These are phyloP conservation scores for Staphylotrichum longicolle DNA, from an alignment of 495 filamentous ascomycete species.

Conservation along the genomic window DNA sequence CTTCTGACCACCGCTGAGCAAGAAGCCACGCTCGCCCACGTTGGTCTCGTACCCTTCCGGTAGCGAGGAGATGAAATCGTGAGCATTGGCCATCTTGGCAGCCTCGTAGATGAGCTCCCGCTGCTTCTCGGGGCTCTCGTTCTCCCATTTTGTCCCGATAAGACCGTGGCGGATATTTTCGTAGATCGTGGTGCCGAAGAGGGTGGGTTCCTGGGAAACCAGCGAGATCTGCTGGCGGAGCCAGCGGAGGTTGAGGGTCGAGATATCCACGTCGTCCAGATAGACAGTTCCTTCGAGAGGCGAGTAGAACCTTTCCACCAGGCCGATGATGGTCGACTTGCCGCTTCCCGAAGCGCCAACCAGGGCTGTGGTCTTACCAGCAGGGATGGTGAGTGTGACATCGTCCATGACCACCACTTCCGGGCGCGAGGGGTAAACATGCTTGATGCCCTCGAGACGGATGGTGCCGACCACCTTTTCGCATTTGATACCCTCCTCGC, in stretches of 20 bases:
- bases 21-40: slow-evolving; percentile 90
- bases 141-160: slow-evolving; percentile 77
- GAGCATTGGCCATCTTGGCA: slow-evolving; percentile 87
- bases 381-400: slow-evolving; percentile 72
- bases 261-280: slow-evolving; percentile 81
- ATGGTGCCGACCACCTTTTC: slow-evolving; percentile 73
- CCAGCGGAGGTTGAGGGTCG: slow-evolving; percentile 82
- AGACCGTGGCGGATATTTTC: slow-evolving; percentile 84
- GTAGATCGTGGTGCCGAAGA: slow-evolving; percentile 84
- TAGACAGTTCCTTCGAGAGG: slow-evolving; percentile 76
- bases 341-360: slow-evolving; percentile 86
- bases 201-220: slow-evolving; percentile 77
- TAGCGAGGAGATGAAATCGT: slow-evolving; percentile 80
- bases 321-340: slow-evolving; percentile 88
- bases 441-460: slow-evolving; percentile 79
- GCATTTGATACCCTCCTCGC: slow-evolving; percentile 65
- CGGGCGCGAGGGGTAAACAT: slow-evolving; percentile 90
- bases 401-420: slow-evolving; percentile 84
- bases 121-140: slow-evolving; percentile 61
- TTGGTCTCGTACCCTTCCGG: slow-evolving; percentile 92
- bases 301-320: slow-evolving; percentile 91
- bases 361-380: slow-evolving; percentile 83
- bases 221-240: slow-evolving; percentile 86
- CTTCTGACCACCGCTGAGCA: slow-evolving; percentile 92
- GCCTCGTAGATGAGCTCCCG: slow-evolving; percentile 71